Evolutionary conservation across 2,329 filamentous ascomycete species (phyloP).

Genomic region (Hypoxylon sp.): DNA sequence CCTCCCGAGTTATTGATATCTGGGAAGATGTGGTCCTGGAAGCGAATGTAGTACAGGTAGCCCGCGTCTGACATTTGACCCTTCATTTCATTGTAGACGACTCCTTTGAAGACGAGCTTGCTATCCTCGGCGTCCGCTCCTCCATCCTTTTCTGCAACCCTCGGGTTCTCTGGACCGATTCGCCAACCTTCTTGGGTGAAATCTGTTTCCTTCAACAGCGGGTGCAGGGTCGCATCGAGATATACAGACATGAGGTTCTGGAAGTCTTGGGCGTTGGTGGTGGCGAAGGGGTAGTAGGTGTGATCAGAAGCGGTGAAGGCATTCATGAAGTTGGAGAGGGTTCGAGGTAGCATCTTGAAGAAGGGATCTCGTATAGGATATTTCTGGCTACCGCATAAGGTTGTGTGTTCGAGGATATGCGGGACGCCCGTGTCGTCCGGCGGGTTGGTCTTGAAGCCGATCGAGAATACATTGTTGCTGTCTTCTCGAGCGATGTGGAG

Average conservation of each 20-base stretch:
- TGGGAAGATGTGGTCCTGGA: conserved; percentile 94
- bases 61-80: conserved; percentile 98
- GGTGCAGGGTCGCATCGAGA: conserved; percentile 92
- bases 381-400: conserved; percentile 94
- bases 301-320: conserved; percentile 97
- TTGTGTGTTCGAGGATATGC: conserved; percentile 98
- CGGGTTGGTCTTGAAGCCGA: conserved; percentile 99
- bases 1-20: conserved; percentile 97
- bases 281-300: conserved; percentile 97
- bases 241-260: conserved; percentile 97
- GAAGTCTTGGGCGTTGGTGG: conserved; percentile 95
- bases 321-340: conserved; percentile 99
- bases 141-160: conserved; percentile 63
- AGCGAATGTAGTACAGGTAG: conserved; percentile 95
- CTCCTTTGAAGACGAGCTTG: conserved; percentile 92
- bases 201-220: conserved; percentile 89
- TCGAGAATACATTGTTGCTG: conserved; percentile 99
- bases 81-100: conserved; percentile 99
- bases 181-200: conserved; percentile 98
- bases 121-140: conserved; percentile 69
- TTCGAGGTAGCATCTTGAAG: conserved; percentile 99
- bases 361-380: conserved; percentile 99
- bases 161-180: conserved; percentile 90
- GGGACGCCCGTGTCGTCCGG: conserved; percentile 96
- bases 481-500: conserved; percentile 95